A percentile compares a stretch with the other conserved stretches of the same genome.
Conservation (phyloP, 2,329 filamentous ascomycete species). For the Talaromyces sp. region DNA sequence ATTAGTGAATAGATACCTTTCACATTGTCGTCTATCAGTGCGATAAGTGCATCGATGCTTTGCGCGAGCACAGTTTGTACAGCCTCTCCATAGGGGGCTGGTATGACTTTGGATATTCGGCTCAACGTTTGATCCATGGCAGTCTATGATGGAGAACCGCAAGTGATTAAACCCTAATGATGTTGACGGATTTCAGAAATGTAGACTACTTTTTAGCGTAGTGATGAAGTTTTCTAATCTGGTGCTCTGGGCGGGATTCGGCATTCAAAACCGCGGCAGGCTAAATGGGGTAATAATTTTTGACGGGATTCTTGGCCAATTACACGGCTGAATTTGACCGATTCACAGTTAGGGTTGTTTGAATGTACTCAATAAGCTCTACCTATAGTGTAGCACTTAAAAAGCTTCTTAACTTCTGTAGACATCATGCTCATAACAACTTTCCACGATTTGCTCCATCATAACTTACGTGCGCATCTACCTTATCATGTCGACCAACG, state of each 20-base stretch:
- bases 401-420: too few species aligned
- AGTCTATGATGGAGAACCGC: too few species aligned
- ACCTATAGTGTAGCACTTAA: too few species aligned
- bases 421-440: too few species aligned
- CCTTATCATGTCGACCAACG: too few species aligned
- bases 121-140: conserved; percentile 3
- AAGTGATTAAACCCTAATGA: background rate
- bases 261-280: background rate
- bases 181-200: conserved; percentile 3
- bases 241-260: background rate
- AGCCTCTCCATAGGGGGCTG: conserved; percentile 11
- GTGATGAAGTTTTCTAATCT: too few species aligned
- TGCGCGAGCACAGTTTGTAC: conserved; percentile 2
- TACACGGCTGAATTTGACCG: too few species aligned
- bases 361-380: too few species aligned
- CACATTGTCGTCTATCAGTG: conserved; percentile 6
- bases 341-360: too few species aligned
- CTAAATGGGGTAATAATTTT: background rate
- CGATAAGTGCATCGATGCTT: conserved; percentile 14
- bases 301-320: too few species aligned
- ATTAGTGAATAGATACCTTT: background rate
- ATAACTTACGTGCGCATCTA: too few species aligned
- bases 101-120: background rate
- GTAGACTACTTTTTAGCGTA: background rate
- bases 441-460: too few species aligned